Base-by-base conservation (phyloP, 1,284 basidiomycete species). In the Cerrena zonata region DNA sequence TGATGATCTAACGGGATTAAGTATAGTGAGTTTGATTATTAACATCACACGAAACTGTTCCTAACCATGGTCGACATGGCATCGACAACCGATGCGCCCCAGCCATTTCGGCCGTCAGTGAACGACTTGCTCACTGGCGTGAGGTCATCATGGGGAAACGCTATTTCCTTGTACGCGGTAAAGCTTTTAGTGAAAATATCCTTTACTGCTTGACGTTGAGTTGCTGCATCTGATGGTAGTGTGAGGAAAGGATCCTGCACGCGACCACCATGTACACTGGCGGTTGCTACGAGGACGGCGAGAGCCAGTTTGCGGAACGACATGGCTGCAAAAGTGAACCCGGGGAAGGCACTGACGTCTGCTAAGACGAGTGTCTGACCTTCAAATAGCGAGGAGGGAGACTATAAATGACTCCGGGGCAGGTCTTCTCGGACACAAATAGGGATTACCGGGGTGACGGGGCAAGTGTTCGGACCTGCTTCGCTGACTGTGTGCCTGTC, bases 81-180 rank as follows among this genome's bases (percentile, higher is more conserved):
- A 58, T 88, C 85, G 10, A 79, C 73, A 42, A 86, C 79, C 10
- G 79, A 70, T 18, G 84, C 84, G 22, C 83, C 84, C 83, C 84
- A 88, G 7, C 85, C 85, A 61, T 84, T 83, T n/a, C 76, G 76
- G 30, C 65, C 70, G 57, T 88, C 82, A 4, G 62, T 64, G 54
- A 72, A 80, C 2, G 72, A 66, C 58, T 73, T 56, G 19, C 68
- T 73, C 5, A 83, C 56, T 0, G 82, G 84, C 5, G 69, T 67
- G 21, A 87, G 64, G 50, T 85, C 78, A 50, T 87, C 85, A 57
- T 85, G 80, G 2, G 80, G 78, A 61, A 74, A 84, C 0, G 85
- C 84, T 54, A 76, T 75, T 45, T 75, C 55, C 60, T 84, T 86
- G 50, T 86, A 86, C 22, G 80, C 75, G 4, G 65, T 48, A 58